phyloP scores from a whole-genome alignment of 805 yeast genomes.

The Suhomyces xylopsoci region DNA sequence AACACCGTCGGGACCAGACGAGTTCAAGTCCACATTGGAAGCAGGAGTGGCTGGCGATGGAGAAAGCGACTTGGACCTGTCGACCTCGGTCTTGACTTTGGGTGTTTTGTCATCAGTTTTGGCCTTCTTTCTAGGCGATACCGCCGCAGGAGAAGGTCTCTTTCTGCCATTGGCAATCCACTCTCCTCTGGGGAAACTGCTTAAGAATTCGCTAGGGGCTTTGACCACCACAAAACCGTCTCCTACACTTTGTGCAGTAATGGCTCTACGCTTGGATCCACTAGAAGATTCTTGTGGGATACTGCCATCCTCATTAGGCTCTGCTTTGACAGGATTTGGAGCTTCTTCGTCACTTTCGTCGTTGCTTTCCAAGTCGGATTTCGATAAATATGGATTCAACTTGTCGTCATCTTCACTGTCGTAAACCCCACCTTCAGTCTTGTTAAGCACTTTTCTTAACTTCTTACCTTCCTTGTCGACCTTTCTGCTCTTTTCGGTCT shows the following conservation, averaged over 20 bases:
- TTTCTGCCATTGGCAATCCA: conserved; percentile 72
- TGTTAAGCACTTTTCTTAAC: conserved; percentile 75
- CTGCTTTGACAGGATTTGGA: conserved; percentile 28
- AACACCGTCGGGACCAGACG: conserved; percentile 36
- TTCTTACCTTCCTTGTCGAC: conserved; percentile 90
- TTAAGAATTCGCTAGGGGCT: conserved; percentile 58
- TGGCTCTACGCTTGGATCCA: conserved; percentile 3
- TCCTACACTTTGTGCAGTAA: conserved; percentile 26
- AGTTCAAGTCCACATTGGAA: conserved; percentile 25
- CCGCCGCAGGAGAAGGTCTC: conserved; percentile 22
- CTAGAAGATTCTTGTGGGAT: conserved; percentile 2
- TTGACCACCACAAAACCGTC: conserved; percentile 54
- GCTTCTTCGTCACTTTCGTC: conserved; percentile 49
- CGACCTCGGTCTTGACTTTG: conserved; percentile 18
- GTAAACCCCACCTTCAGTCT: conserved; percentile 85
- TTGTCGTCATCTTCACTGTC: conserved; percentile 69
- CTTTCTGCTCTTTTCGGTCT: conserved; percentile 55
- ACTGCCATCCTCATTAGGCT: conserved; percentile 22
- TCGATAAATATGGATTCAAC: conserved; percentile 70
- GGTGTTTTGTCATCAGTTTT: conserved; percentile 32
- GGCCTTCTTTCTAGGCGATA: conserved; percentile 37
- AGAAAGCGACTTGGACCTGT: conserved; percentile 14
- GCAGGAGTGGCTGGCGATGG: conserved; percentile 11
- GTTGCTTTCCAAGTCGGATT: conserved; percentile 57
- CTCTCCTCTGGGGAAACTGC: conserved; percentile 71